These are phyloP conservation scores for Aureobasidium pullulans DNA, from an alignment of 2,329 filamentous ascomycete genomes.

Conservation along the genomic window DNA sequence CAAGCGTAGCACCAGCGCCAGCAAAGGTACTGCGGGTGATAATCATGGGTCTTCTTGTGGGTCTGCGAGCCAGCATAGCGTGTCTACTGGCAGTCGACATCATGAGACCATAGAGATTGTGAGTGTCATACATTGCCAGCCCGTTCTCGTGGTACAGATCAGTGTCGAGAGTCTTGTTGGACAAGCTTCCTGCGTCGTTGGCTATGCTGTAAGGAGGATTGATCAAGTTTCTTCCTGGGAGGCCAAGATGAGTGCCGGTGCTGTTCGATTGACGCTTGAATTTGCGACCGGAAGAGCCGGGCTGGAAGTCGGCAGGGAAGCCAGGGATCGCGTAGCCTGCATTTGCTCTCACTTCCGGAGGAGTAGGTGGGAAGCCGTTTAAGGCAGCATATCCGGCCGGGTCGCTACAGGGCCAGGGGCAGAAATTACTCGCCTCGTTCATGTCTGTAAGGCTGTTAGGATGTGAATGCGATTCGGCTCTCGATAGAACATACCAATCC, in stretches of 20 bases:
- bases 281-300: conserved; percentile 28
- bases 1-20: conserved; percentile 55
- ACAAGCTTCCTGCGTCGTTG: conserved; percentile 47
- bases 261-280: conserved; percentile 17
- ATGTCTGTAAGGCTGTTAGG: conserved; percentile 48
- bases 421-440: conserved; percentile 54
- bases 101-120: conserved; percentile 70
- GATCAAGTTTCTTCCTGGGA: conserved; percentile 57
- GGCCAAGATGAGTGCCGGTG: conserved; percentile 35
- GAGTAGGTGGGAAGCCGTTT: conserved; percentile 50
- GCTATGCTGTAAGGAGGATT: conserved; percentile 58
- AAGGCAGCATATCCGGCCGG: conserved; percentile 30
- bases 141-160: conserved; percentile 63
- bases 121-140: conserved; percentile 63
- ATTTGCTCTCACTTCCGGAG: conserved; percentile 53
- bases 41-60: conserved; percentile 57
- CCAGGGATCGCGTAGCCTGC: conserved; percentile 57
- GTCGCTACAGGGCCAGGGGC: conserved; percentile 31
- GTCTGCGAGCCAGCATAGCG: conserved; percentile 60
- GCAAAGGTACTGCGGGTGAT: conserved; percentile 72
- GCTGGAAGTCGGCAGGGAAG: conserved; percentile 62
- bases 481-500: conserved; percentile 34
- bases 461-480: background rate
- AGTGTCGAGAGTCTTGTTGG: conserved; percentile 51
- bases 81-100: conserved; percentile 60